Conservation (phyloP, 495 filamentous ascomycete species). For the Penicillium longicatenatum region DNA sequence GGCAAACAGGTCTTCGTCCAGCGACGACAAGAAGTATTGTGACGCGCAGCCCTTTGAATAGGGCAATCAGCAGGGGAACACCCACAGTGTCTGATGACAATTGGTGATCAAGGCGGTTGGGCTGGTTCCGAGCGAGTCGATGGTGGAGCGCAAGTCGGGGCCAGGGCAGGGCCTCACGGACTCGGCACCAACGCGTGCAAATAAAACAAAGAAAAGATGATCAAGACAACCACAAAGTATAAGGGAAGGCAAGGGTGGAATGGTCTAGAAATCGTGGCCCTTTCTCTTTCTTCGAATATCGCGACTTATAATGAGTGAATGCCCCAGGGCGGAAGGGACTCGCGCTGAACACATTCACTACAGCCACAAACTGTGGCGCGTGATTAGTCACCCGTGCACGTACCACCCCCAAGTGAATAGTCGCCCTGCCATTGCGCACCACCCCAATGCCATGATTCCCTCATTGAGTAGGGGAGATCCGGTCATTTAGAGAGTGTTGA, state of each 20-base stretch:
- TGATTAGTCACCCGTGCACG: constrained; percentile 29
- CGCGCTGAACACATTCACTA: constrained; percentile 16
- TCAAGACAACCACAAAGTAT: not conserved
- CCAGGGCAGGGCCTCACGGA: constrained; percentile 22
- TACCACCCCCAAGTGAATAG: constrained; percentile 20
- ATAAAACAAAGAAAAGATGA: constrained; percentile 10
- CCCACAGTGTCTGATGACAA: constrained; percentile 15
- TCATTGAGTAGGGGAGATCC: constrained; percentile 6
- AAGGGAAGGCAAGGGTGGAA: not conserved
- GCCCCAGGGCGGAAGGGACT: constrained; percentile 30
- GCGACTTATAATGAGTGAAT: constrained; percentile 20
- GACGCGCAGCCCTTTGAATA: constrained; percentile 3
- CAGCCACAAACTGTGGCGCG: constrained; percentile 26
- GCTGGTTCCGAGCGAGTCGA: constrained; percentile 17
- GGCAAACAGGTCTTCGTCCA: constrained; percentile 15
- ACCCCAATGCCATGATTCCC: constrained; percentile 2
- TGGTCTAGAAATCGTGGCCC: not conserved
- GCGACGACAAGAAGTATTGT: constrained; percentile 10
- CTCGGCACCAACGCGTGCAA: constrained; percentile 25
- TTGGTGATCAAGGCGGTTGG: constrained; percentile 23
- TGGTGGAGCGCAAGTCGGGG: constrained; percentile 29
- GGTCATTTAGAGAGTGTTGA: constrained; percentile 3
- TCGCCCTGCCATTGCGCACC: constrained; percentile 2
- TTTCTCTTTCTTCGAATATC: not conserved
- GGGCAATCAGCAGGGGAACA: not conserved